Percentiles rank a stretch among this genome's conserved stretches.
Conservation (phyloP, 495 filamentous ascomycete genomes). For the Hyphodiscus hymeniophilus region DNA sequence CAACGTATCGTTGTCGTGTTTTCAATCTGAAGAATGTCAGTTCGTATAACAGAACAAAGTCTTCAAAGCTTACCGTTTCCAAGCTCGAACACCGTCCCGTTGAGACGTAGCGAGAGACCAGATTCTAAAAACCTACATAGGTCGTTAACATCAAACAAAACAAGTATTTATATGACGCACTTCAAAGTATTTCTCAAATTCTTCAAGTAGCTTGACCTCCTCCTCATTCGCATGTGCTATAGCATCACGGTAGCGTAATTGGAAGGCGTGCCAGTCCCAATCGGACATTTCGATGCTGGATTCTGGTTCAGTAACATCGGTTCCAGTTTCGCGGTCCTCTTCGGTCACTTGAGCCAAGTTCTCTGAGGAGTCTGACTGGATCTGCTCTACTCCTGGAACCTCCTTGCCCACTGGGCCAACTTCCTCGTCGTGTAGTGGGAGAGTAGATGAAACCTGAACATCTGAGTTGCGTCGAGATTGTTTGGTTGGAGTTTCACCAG, state of each 20-base stretch:
- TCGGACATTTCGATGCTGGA: constrained; percentile 13
- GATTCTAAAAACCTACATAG: constrained; percentile 52
- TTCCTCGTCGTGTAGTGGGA: neutral
- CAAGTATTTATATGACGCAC: constrained; percentile 28
- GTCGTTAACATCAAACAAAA: neutral
- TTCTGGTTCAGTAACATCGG: neutral
- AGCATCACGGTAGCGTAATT: constrained; percentile 50
- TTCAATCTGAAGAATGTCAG: constrained; percentile 45
- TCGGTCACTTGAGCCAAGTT: neutral
- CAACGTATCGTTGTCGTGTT: constrained; percentile 67
- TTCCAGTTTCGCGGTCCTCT: neutral
- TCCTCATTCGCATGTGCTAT: constrained; percentile 49
- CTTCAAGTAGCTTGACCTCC: constrained; percentile 53
- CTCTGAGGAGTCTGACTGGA: neutral
- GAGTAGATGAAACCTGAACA: constrained; percentile 8
- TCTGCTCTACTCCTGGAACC: neutral
- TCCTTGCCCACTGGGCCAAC: neutral
- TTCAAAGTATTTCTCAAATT: constrained; percentile 55
- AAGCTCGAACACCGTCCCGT: constrained; percentile 63
- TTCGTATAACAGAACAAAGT: constrained; percentile 2
- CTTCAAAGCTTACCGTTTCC: constrained; percentile 45
- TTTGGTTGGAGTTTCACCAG: neutral
- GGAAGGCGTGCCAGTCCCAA: constrained; percentile 62
- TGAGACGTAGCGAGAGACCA: constrained; percentile 58
- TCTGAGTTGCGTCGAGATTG: neutral